A percentile compares a stretch with the other conserved stretches of the same genome.
phyloP scores from a whole-genome alignment of 108 stramenopile genomes.

The Thalassiosira profunda region DNA sequence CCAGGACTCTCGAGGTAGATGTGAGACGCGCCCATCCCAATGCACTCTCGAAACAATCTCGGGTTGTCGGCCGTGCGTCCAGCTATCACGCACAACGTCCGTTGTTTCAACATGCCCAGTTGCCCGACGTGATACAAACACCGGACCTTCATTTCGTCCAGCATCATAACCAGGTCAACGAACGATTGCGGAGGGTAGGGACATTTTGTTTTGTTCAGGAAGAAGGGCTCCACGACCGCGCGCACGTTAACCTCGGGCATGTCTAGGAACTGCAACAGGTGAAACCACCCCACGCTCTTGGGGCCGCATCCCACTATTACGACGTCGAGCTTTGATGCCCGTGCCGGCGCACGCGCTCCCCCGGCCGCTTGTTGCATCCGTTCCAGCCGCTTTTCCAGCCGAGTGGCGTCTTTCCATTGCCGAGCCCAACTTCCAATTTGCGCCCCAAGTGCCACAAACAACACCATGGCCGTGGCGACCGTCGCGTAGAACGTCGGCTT shows the following conservation, averaged over 20 bases:
- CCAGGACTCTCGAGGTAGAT: constrained; percentile 90
- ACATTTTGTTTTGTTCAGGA: constrained; percentile 36
- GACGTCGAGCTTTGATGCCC: constrained; percentile 40
- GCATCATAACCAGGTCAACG: constrained; percentile 41
- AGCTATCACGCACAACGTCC: constrained; percentile 53
- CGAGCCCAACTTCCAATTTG: constrained; percentile 25
- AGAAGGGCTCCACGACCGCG: constrained; percentile 78
- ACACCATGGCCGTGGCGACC: constrained; percentile 24
- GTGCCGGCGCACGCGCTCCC: background rate
- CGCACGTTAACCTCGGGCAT: constrained; percentile 38
- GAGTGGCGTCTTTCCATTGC: background rate
- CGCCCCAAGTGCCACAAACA: constrained; percentile 18
- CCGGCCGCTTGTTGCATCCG: background rate
- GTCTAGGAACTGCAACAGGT: constrained; percentile 80
- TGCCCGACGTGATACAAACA: constrained; percentile 37
- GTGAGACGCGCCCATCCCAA: constrained; percentile 53
- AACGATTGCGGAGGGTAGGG: constrained; percentile 39
- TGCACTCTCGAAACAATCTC: constrained; percentile 52
- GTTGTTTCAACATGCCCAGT: constrained; percentile 35
- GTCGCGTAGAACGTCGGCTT: constrained; percentile 17
- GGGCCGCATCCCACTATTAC: constrained; percentile 72
- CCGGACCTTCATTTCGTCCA: constrained; percentile 37
- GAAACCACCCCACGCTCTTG: constrained; percentile 86
- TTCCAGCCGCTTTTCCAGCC: constrained; percentile 2
- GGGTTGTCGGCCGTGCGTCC: constrained; percentile 82